Base-by-base conservation (phyloP, 306 rosid genomes). In the Citrullus amarus region DNA sequence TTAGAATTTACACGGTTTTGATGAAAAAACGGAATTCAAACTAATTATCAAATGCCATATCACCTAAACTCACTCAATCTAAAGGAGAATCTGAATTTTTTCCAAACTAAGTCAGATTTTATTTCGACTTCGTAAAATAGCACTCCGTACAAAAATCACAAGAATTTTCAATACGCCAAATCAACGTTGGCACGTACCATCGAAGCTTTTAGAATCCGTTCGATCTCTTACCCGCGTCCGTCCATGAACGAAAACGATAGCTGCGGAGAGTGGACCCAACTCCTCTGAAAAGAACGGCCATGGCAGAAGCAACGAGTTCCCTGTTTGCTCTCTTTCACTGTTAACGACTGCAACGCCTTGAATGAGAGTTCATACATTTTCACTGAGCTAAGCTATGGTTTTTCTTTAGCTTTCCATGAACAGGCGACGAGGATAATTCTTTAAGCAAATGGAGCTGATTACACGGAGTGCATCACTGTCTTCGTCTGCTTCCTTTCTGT, bases 221-320 rank as follows among this genome's bases (percentile, higher is more conserved):
- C 48, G 12, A 63, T 34, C 48, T 65, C 50, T 66, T 9, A 18
- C 73, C 67, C 30, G 15, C 69, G 43, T 10, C 25, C 48, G 14
- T 36, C 50, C 50, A 38, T 65, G 54, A 32, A 68, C n/a, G 77
- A 72, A 13, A 72, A 8, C 25, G 43, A 25, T 18, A 16, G 9
- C 77, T 3, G 28, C 9, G 9, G 54, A 3, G 5, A 0, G 4
- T 73, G 60, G 77, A 73, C 61, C 77, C 17, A 28, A 5, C n/a
- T 46, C 22, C 60, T 51, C 46, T 8, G 16, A 50, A 73, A 73
- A 73, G 77, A 73, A 73, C 77, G 77, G 77, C 44, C 60, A 73
- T 73, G 77, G 77, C 77, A 30, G 39, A 73, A 73, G 61, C 77
- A 28, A 68, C 77, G 61, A 73, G 60, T 16, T 73, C 77, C 44